These are phyloP conservation scores for Pichia terricola DNA, from an alignment of 1,139 yeast genomes.

Conservation along the genomic window DNA sequence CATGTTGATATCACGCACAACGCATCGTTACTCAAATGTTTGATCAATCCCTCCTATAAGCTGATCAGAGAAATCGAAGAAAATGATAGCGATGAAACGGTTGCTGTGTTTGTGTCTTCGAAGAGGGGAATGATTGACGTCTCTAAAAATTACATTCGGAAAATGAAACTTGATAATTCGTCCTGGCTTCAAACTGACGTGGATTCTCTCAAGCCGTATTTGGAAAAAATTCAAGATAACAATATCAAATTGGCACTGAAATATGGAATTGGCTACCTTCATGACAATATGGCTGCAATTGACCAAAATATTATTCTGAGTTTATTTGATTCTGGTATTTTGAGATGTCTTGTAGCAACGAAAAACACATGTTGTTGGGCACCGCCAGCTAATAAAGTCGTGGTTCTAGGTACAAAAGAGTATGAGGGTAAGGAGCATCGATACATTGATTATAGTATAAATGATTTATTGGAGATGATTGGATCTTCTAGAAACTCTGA, in stretches of 20 bases:
- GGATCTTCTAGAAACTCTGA: constrained; percentile 41
- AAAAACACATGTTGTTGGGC: constrained; percentile 43
- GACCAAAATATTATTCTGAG: constrained; percentile 50
- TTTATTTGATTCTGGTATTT: constrained; percentile 38
- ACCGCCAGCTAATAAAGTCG: constrained; percentile 46
- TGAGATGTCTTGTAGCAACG: constrained; percentile 49
- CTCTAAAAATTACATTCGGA: constrained; percentile 34
- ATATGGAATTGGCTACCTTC: constrained; percentile 63
- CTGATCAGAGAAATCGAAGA: constrained; percentile 23
- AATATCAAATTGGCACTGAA: constrained; percentile 35
- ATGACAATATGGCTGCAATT: constrained; percentile 45
- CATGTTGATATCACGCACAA: constrained; percentile 37
- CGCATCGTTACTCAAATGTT: constrained; percentile 41
- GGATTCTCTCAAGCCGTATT: constrained; percentile 35
- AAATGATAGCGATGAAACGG: constrained; percentile 26
- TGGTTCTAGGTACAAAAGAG: constrained; percentile 62
- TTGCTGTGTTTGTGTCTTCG: constrained; percentile 48
- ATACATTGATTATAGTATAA: constrained; percentile 57
- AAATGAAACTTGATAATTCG: constrained; percentile 25
- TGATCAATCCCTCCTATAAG: constrained; percentile 41
- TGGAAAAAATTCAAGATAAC: constrained; percentile 39
- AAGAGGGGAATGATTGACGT: constrained; percentile 48
- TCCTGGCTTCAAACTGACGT: constrained; percentile 27
- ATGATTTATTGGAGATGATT: constrained; percentile 62
- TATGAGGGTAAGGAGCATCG: constrained; percentile 71